Evolutionary conservation across 179 eudicot genomes (phyloP).

Genomic region (Amaranthus tricolor): DNA sequence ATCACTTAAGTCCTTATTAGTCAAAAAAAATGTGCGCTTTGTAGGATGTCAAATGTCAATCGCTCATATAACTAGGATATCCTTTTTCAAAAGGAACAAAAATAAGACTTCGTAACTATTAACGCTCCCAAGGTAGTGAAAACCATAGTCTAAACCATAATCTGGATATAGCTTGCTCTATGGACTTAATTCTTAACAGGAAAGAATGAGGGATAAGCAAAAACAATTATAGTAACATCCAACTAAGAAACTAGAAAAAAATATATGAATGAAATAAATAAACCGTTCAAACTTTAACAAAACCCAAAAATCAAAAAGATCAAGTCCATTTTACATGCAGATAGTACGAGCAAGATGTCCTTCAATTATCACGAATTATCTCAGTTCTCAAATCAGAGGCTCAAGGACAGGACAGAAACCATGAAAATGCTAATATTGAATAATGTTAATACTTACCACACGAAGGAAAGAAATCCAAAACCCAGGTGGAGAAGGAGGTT

Average conservation of each 20-base stretch:
- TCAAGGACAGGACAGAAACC: neutral
- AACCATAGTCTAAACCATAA: neutral
- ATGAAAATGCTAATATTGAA: neutral
- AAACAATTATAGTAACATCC: too few relatives aligned
- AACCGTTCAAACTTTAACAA: neutral
- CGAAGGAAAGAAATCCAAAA: constrained; percentile 93
- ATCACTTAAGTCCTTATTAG: neutral
- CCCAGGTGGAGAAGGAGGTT: constrained; percentile 90
- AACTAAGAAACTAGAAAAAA: neutral
- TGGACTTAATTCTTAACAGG: neutral
- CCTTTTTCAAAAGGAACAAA: neutral
- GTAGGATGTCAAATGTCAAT: neutral
- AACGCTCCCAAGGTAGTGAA: neutral
- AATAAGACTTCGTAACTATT: neutral
- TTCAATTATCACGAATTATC: too few relatives aligned
- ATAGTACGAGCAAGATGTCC: too few relatives aligned
- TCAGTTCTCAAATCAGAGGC: neutral
- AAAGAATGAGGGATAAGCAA: neutral
- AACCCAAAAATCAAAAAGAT: neutral
- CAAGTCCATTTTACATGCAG: neutral
- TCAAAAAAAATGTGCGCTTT: neutral
- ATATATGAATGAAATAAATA: neutral
- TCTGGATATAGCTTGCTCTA: neutral
- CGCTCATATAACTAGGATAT: neutral
- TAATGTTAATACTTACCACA: constrained; percentile 55